A percentile compares a stretch with the other conserved stretches of the same genome.
phyloP scores from a whole-genome alignment of 202 grass and related monocot species.

The Schoenoplectus triqueter region DNA sequence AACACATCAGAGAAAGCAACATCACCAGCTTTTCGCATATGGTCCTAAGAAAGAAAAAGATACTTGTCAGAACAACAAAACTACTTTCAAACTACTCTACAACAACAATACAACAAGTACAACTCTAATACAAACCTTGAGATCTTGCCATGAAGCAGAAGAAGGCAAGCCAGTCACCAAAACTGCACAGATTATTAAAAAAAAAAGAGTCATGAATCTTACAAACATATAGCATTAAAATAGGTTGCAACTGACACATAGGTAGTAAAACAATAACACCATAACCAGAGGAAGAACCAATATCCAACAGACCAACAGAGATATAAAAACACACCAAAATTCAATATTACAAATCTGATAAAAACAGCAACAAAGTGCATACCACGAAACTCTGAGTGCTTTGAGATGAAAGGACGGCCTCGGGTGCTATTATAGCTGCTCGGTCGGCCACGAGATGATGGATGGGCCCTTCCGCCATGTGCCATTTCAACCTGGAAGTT shows the following conservation, averaged over 20 bases:
- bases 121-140: conserved; percentile 64
- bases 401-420: conserved; percentile 64
- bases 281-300: background rate
- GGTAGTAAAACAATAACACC: background rate
- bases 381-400: conserved; percentile 90
- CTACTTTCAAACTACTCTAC: background rate
- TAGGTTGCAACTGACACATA: background rate
- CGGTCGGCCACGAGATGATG: conserved; percentile 55
- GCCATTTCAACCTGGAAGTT: conserved; percentile 76
- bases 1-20: conserved; percentile 98
- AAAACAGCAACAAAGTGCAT: conserved; percentile 19
- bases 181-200: conserved; percentile 53
- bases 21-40: conserved; percentile 97
- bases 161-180: conserved; percentile 82
- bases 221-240: background rate
- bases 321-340: background rate
- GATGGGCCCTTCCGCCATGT: conserved; percentile 78
- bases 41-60: conserved; percentile 58
- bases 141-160: conserved; percentile 98
- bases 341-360: background rate
- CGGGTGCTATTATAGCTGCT: conserved; percentile 57
- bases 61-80: background rate
- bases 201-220: background rate
- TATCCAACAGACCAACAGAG: background rate
- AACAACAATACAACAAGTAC: background rate